Evolutionary conservation across 2,329 filamentous ascomycete species (phyloP).

Genomic region (Fusarium praegraminearum): DNA sequence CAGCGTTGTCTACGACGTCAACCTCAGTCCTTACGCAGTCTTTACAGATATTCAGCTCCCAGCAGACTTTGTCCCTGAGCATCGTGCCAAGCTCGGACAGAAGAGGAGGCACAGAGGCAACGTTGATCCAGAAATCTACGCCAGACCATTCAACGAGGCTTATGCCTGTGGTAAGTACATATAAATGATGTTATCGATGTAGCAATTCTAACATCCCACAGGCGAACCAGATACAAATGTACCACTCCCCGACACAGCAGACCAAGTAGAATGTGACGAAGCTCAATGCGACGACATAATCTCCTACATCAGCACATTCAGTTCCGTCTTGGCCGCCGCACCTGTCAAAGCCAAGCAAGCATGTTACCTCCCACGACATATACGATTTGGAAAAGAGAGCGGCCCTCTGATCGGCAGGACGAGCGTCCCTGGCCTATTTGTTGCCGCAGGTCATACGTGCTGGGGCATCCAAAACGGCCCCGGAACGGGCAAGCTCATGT

Average conservation of each 20-base stretch:
- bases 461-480: slow-evolving; percentile 99
- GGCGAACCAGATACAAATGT: slow-evolving; percentile 81
- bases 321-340: slow-evolving; percentile 74
- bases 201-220: slow-evolving; percentile 41
- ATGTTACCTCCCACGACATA: slow-evolving; percentile 89
- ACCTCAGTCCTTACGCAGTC: slow-evolving; percentile 79
- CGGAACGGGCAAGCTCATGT: slow-evolving; percentile 84
- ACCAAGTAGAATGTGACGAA: slow-evolving; percentile 80
- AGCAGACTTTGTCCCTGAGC: slow-evolving; percentile 67
- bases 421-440: slow-evolving; percentile 76
- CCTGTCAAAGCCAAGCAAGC: slow-evolving; percentile 83
- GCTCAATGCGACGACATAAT: slow-evolving; percentile 85
- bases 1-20: slow-evolving; percentile 72
- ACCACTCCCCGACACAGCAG: slow-evolving; percentile 80
- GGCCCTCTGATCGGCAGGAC: slow-evolving; percentile 84
- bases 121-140: slow-evolving; percentile 93
- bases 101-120: slow-evolving; percentile 68
- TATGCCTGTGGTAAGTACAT: slow-evolving; percentile 82
- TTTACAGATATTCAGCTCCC: slow-evolving; percentile 90
- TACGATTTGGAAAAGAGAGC: slow-evolving; percentile 67
- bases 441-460: slow-evolving; percentile 93
- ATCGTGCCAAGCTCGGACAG: slow-evolving; percentile 61
- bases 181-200: not conserved
- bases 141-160: slow-evolving; percentile 86
- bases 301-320: slow-evolving; percentile 77